These are phyloP conservation scores for Aspergillus leporis DNA, from an alignment of 495 filamentous ascomycete species.

Conservation along the genomic window DNA sequence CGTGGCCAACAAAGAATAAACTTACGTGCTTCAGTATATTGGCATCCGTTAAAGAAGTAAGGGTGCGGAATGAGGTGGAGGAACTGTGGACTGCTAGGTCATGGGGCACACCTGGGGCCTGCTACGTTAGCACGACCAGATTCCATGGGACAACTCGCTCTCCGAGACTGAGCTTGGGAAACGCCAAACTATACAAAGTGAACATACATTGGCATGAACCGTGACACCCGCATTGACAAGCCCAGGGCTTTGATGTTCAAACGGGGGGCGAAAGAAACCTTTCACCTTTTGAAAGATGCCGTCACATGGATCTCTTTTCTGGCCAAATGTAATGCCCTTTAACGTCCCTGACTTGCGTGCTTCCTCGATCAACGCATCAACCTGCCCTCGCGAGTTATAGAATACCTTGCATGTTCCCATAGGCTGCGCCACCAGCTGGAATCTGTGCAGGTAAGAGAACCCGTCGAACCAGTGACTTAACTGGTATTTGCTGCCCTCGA, in stretches of 20 bases:
- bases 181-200: no score
- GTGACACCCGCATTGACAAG: conserved; percentile 14
- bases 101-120: conserved; percentile 11
- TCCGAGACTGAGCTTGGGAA: no score
- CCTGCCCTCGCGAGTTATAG: conserved; percentile 16
- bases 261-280: conserved; percentile 4
- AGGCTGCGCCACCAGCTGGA: conserved; percentile 8
- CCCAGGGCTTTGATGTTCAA: neutral
- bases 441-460: conserved; percentile 15
- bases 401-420: conserved; percentile 12
- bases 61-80: neutral
- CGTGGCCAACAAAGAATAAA: neutral
- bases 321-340: conserved; percentile 15
- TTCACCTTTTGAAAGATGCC: conserved; percentile 18
- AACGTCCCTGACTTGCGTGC: conserved; percentile 8
- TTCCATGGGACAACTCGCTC: neutral
- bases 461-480: conserved; percentile 22
- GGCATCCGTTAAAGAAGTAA: conserved; percentile 14
- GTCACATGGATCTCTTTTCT: conserved; percentile 18
- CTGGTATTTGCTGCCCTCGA: neutral
- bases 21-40: conserved; percentile 7
- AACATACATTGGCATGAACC: conserved; percentile 10
- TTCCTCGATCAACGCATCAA: conserved; percentile 17
- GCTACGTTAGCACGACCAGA: neutral
- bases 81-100: neutral